Evolutionary conservation across 176 grass and related monocot genomes (phyloP), one percentile per base, ranked within the genome.

Genomic region (Avena insularis): DNA sequence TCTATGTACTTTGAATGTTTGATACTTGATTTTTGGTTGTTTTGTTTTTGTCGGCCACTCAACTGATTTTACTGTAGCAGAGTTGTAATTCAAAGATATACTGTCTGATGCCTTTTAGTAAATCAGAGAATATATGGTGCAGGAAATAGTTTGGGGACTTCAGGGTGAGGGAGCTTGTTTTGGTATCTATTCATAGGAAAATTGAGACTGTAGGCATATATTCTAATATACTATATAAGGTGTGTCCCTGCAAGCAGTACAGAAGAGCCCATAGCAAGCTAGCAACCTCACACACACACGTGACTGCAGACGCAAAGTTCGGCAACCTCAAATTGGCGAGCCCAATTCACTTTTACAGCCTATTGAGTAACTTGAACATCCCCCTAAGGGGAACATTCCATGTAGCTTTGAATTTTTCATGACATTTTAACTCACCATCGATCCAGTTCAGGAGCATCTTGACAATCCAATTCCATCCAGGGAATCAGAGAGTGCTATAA

Each of bases 401-500:
- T 4, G 16, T n/a, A 71, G 16, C 47, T 9, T 53, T 49, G 8
- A 3, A 2, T 77, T 38, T 78, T 78, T 10, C 16, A 57, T 54
- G 38, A 9, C 58, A 64, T 63, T 80, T 64, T 47, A 43, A 27
- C 77, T 11, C 12, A 5, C 5, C 6, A 27, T 49, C n/a, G 5
- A 27, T 51, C 47, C 23, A 53, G 14, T 53, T 75, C 46, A 12
- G 12, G 20, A 75, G 71, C 12, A 75, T 48, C 45, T 46, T 74
- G 71, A 49, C 45, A 25, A 50, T 40, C 71, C 71, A 68, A 68
- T 68, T 19, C 66, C 15, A 69, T 51, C 47, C 71, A 51, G 45
- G 4, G 46, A 51, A 50, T 75, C 72, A 27, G 23, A 27, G 23
- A 16, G 23, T 53, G 14, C 23, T 17, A 12, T 50, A 75, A 51